Conservation (phyloP, 2,329 filamentous ascomycete genomes). For the Talaromyces sp. region DNA sequence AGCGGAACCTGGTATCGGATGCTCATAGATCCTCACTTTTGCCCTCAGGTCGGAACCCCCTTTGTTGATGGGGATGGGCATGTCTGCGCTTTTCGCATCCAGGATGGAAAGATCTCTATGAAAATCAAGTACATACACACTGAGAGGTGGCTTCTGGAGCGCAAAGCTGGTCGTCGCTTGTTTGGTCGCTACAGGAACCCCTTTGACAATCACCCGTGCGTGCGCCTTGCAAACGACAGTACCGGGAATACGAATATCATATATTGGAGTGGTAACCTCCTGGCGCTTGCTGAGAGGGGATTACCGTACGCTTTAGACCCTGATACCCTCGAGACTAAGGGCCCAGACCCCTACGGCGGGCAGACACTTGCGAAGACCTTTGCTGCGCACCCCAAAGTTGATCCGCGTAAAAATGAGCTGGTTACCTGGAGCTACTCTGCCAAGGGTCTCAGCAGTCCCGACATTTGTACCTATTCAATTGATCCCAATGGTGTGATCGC, state of each 20-base stretch:
- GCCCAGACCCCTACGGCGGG: conserved; percentile 47
- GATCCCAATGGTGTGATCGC: conserved; percentile 39
- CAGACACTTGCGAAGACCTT: conserved; percentile 45
- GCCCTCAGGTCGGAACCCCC: conserved; percentile 30
- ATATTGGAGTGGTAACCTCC: conserved; percentile 51
- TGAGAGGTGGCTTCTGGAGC: conserved; percentile 37
- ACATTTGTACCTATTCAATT: conserved; percentile 46
- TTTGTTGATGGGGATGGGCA: conserved; percentile 48
- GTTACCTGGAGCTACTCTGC: conserved; percentile 49
- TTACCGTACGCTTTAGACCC: conserved; percentile 47
- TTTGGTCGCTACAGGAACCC: conserved; percentile 56
- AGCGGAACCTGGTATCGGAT: conserved; percentile 42
- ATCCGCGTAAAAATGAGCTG: conserved; percentile 49
- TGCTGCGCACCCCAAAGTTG: conserved; percentile 50
- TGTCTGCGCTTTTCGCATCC: conserved; percentile 38
- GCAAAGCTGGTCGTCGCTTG: conserved; percentile 32
- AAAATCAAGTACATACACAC: conserved; percentile 40
- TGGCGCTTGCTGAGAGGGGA: conserved; percentile 42
- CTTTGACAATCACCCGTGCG: conserved; percentile 45
- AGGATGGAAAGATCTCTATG: conserved; percentile 38
- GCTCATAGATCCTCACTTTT: conserved; percentile 46
- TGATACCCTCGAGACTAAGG: conserved; percentile 45
- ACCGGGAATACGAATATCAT: conserved; percentile 55
- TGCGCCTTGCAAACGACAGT: conserved; percentile 51
- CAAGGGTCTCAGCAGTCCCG: conserved; percentile 32